phyloP scores from a whole-genome alignment of 495 filamentous ascomycete species.

The Penicillium coffeae region DNA sequence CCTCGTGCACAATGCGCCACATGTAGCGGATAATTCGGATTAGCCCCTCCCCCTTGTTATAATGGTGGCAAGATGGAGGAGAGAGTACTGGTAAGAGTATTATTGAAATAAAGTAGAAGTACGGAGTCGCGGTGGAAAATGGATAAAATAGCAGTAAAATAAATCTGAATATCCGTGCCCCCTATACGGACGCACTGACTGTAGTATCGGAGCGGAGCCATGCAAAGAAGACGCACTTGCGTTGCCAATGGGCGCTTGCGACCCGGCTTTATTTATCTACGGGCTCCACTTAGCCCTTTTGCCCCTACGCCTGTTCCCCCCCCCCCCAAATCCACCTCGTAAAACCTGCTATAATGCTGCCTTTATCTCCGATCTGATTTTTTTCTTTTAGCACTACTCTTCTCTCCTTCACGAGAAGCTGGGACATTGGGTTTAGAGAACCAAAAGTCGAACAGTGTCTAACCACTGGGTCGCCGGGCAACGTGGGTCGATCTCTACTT shows the following conservation, averaged over 20 bases:
- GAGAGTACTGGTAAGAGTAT: no score
- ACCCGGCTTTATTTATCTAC: conserved; percentile 19
- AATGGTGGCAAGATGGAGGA: not conserved
- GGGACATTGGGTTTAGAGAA: not conserved
- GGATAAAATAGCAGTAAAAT: not conserved
- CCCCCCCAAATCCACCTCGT: not conserved
- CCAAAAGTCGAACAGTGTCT: not conserved
- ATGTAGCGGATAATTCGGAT: conserved; percentile 14
- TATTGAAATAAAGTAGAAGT: no score
- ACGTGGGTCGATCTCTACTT: conserved; percentile 13
- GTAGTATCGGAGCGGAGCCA: conserved; percentile 23
- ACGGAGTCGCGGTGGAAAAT: not conserved
- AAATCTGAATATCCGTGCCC: not conserved
- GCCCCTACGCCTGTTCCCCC: conserved; percentile 7
- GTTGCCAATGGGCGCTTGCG: conserved; percentile 17
- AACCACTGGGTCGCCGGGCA: not conserved
- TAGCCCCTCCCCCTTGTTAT: not conserved
- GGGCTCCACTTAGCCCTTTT: conserved; percentile 11
- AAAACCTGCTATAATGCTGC: conserved; percentile 3
- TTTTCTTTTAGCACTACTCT: not conserved
- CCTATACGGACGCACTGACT: conserved; percentile 23
- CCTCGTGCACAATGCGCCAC: conserved; percentile 13
- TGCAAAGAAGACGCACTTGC: conserved; percentile 18
- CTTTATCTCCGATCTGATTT: conserved; percentile 1
- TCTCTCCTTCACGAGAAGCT: not conserved